Percentiles rank a stretch among this genome's conserved stretches.
Evolutionary conservation across 306 rosid species (phyloP).

Genomic region (Castanea crenata): DNA sequence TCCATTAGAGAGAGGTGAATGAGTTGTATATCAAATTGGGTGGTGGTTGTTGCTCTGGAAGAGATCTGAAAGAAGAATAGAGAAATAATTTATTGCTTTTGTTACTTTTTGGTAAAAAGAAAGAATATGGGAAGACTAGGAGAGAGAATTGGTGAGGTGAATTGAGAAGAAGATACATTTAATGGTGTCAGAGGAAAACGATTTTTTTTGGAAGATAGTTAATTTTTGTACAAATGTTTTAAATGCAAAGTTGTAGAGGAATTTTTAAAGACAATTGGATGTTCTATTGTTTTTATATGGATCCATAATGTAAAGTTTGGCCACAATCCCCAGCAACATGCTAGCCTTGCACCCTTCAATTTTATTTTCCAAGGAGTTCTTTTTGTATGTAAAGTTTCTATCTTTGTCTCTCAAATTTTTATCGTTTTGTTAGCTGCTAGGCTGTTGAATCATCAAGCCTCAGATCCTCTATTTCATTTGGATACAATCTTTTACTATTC

Average conservation of each 20-base stretch:
- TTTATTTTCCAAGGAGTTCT: slow-evolving; percentile 19
- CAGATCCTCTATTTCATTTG: too few relatives aligned
- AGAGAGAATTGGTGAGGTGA: slow-evolving; percentile 10
- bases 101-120: slow-evolving; percentile 12
- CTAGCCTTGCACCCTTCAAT: slow-evolving; percentile 6
- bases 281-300: slow-evolving; percentile 8
- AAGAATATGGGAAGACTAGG: neutral
- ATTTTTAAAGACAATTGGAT: slow-evolving; percentile 1
- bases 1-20: slow-evolving; percentile 11
- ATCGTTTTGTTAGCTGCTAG: neutral
- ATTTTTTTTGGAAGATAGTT: slow-evolving; percentile 19
- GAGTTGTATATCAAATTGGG: slow-evolving; percentile 16
- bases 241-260: slow-evolving; percentile 13
- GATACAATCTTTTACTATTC: neutral
- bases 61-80: slow-evolving; percentile 4
- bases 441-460: neutral
- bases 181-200: slow-evolving; percentile 11
- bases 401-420: neutral
- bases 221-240: slow-evolving; percentile 21
- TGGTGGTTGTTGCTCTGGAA: slow-evolving; percentile 20
- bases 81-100: slow-evolving; percentile 11
- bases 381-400: slow-evolving; percentile 3
- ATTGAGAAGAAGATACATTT: neutral
- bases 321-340: slow-evolving; percentile 4
- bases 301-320: neutral